Percentiles rank a stretch among this genome's conserved stretches.
Evolutionary conservation across 257 asterid species (phyloP).

Genomic region (Solanum chmielewskii): DNA sequence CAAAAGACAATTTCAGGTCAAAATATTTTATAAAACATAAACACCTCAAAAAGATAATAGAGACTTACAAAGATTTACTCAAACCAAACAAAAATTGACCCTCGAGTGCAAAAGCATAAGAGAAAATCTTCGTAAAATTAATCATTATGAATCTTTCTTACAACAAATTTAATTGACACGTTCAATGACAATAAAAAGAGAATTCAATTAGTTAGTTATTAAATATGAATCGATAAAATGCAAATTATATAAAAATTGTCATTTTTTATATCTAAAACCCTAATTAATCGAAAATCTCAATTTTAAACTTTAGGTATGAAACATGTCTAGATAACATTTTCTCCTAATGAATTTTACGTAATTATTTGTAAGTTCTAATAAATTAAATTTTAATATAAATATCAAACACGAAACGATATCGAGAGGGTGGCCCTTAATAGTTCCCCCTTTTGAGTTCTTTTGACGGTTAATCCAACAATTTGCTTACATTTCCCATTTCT

Average conservation of each 20-base stretch:
- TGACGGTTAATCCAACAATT: not conserved
- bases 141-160: not conserved
- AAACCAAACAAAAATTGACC: not conserved
- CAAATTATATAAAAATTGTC: not conserved
- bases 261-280: not conserved
- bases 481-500: conserved; percentile 10
- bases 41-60: rapidly evolving
- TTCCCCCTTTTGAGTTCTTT: not conserved
- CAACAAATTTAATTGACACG: rapidly evolving
- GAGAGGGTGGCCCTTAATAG: too few relatives aligned
- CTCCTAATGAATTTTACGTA: rapidly evolving
- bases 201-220: not conserved
- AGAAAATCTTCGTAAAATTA: not conserved
- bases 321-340: not conserved
- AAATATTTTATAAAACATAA: rapidly evolving
- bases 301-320: rapidly evolving
- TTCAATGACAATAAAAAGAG: not conserved
- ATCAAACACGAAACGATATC: too few relatives aligned
- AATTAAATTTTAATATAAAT: too few relatives aligned
- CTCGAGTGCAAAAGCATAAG: rapidly evolving
- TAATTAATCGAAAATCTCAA: not conserved
- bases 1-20: rapidly evolving
- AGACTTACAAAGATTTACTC: not conserved
- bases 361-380: not conserved
- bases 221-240: not conserved